phyloP scores from a whole-genome alignment of 768 basidiomycete genomes.

The Boletellus sp. region DNA sequence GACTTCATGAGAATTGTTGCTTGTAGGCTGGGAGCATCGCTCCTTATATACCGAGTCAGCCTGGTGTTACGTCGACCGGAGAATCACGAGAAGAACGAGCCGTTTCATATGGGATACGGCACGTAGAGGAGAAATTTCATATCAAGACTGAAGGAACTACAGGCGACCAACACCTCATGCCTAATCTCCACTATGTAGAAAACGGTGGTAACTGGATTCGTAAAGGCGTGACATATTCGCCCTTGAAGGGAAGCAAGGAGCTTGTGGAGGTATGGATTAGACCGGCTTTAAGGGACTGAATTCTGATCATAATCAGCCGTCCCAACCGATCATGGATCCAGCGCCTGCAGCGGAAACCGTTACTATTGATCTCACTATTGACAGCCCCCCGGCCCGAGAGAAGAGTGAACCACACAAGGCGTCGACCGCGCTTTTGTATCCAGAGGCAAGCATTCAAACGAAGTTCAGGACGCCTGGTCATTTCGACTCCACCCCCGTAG shows the following conservation, averaged over 20 bases:
- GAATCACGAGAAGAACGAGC: constrained; percentile 30
- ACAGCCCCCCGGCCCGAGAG: constrained; percentile 22
- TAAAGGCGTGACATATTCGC: neutral
- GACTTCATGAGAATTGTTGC: neutral
- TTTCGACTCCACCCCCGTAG: neutral
- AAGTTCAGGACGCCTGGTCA: neutral
- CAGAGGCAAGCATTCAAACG: neutral
- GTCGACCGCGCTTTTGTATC: neutral
- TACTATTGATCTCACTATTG: constrained; percentile 46
- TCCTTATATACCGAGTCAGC: neutral
- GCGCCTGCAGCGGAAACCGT: constrained; percentile 23
- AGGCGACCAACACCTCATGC: neutral
- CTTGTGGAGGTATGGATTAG: constrained; percentile 8
- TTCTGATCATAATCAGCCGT: constrained; percentile 12
- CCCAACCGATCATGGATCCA: constrained; percentile 3
- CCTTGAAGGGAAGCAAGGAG: constrained; percentile 4
- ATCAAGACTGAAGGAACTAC: constrained; percentile 1
- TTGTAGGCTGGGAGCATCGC: constrained; percentile 4
- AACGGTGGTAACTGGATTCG: neutral
- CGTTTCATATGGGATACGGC: neutral
- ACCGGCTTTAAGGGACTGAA: neutral
- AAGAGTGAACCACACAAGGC: neutral
- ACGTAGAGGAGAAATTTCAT: neutral
- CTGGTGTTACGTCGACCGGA: constrained; percentile 21
- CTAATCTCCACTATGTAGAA: neutral